phyloP scores from a whole-genome alignment of 2,329 filamentous ascomycete genomes.

The Colletotrichum nymphaeae region DNA sequence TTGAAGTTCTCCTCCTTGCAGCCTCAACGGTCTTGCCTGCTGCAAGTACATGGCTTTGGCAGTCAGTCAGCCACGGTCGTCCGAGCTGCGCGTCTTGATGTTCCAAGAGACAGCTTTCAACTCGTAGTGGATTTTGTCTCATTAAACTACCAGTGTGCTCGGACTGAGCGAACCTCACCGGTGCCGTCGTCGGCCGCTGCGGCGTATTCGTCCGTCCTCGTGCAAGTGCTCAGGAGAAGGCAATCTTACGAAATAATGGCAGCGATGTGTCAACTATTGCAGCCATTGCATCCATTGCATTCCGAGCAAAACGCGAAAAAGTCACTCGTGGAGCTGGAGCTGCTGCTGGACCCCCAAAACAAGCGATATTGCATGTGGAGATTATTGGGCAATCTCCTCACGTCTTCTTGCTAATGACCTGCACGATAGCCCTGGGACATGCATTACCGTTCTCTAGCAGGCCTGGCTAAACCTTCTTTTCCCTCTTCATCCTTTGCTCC shows the following conservation, averaged over 20 bases:
- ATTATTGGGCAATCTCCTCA: conserved; percentile 29
- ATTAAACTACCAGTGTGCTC: conserved; percentile 28
- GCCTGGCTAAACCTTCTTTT: conserved; percentile 20
- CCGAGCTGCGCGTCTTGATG: conserved; percentile 18
- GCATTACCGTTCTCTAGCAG: conserved; percentile 17
- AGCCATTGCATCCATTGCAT: background rate
- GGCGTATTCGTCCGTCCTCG: conserved; percentile 5
- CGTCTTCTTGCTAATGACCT: background rate
- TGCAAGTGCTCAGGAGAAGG: conserved; percentile 27
- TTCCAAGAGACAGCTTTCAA: conserved; percentile 24
- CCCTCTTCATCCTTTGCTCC: background rate
- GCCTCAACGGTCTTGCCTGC: conserved; percentile 17
- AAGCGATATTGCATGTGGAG: conserved; percentile 38
- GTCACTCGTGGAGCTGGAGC: background rate
- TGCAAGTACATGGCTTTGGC: conserved; percentile 2
- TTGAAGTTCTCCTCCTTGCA: conserved; percentile 4
- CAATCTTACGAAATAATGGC: conserved; percentile 29
- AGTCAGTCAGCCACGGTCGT: conserved; percentile 7
- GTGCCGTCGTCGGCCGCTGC: background rate
- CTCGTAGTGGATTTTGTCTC: conserved; percentile 20
- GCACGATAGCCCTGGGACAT: conserved; percentile 16
- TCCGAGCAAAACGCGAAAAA: background rate
- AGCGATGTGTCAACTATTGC: conserved; percentile 25
- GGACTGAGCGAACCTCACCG: conserved; percentile 10
- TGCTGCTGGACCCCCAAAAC: background rate